phyloP scores from a whole-genome alignment of 2,329 filamentous ascomycete genomes.

The Fusarium irregulare region DNA sequence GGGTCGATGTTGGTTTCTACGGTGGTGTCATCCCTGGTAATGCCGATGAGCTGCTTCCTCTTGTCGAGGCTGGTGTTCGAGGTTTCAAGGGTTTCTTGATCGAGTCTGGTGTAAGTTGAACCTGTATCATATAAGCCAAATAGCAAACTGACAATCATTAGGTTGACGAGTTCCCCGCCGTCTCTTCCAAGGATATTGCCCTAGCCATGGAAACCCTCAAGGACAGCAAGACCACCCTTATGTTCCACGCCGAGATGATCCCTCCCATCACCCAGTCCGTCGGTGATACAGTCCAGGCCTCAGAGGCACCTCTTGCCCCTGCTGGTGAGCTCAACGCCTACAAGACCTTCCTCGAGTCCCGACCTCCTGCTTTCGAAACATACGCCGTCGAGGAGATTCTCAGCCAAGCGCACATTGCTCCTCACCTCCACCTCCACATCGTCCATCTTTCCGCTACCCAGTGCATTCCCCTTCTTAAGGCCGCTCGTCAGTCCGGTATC shows the following conservation, averaged over 20 bases:
- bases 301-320: conserved; percentile 75
- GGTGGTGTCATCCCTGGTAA: conserved; percentile 95
- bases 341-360: conserved; percentile 89
- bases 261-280: conserved; percentile 86
- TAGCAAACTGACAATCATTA: conserved; percentile 51
- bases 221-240: conserved; percentile 86
- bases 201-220: conserved; percentile 85
- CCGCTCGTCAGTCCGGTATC: conserved; percentile 77
- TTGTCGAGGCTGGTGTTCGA: conserved; percentile 87
- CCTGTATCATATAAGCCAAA: not conserved
- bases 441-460: conserved; percentile 92
- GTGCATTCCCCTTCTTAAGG: conserved; percentile 82
- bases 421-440: conserved; percentile 87
- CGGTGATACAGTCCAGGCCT: conserved; percentile 78
- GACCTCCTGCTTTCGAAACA: conserved; percentile 89
- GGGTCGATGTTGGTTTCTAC: conserved; percentile 99
- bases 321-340: conserved; percentile 81
- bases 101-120: conserved; percentile 85
- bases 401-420: conserved; percentile 81
- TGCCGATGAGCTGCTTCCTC: conserved; percentile 77
- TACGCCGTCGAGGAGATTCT: conserved; percentile 90
- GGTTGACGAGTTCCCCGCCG: conserved; percentile 95
- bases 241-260: conserved; percentile 99
- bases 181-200: conserved; percentile 81
- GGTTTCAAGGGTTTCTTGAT: conserved; percentile 99